Evolutionary conservation across 345 rosid species (phyloP), one percentile per base, ranked within the genome.

Genomic region (Microcos paniculata): DNA sequence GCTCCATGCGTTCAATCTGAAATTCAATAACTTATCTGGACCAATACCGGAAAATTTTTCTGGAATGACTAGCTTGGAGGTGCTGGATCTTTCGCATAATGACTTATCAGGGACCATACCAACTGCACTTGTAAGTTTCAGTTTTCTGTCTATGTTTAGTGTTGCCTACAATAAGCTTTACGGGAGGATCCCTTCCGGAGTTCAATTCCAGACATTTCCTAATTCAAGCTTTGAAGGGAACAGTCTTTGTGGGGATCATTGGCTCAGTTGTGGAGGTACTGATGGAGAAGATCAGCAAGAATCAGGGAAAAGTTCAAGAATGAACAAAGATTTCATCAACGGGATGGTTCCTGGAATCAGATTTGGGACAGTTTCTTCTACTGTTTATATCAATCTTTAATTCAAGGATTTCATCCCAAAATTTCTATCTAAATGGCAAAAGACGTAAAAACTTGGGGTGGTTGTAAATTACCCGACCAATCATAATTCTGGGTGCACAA

Each of bases 211-310:
- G 63, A 89, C 89, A 38, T 93, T 93, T 55, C 91, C 94, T 4
- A 88, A 83, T 77, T 85, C 96, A 55, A 91, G 98, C 84, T 91
- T 91, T 4, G 94, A 90, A 80, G 91, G 84, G 21, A 93, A 89
- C 56, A 24, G 53, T 57, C 93, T 93, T 8, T 91, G 98, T 16
- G 93, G 94, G 94, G 72, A 71, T 73, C 58, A 75, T 82, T 28
- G 89, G 98, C 82, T 51, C 0, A 43, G 35, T n/a, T n/a, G 15
- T 13, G 15, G 1, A 12, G 13, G 18, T 68, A 48, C 49, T 16
- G 4, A 18, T 38, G 73, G 30, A 13, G 45, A 73, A 1, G 56
- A 77, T 40, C 79, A 68, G 26, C 48, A 6, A 0, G 40, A 21
- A 24, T 28, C 82, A 80, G 19, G 74, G 6, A 26, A 7, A n/a